A percentile compares a stretch with the other conserved stretches of the same genome.
Evolutionary conservation across 176 grass and related monocot genomes (phyloP).

Genomic region (Chloris gayana): DNA sequence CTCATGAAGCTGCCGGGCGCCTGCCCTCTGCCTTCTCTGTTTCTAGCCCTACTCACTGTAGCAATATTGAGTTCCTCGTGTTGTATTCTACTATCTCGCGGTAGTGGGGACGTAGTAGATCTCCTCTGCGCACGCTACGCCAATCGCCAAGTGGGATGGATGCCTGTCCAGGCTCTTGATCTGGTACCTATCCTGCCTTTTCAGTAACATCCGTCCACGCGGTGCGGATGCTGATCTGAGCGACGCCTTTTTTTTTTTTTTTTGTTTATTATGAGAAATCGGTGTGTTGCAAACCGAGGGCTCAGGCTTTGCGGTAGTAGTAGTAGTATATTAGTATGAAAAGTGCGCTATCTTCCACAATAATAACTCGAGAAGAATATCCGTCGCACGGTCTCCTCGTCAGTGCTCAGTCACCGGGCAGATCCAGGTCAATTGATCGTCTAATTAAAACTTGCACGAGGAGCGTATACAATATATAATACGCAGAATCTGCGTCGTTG

Average conservation of each 20-base stretch:
- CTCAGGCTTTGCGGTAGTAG: not conserved
- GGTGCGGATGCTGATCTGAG: not conserved
- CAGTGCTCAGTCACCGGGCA: not conserved
- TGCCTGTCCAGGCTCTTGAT: not conserved
- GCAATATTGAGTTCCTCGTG: constrained; percentile 4
- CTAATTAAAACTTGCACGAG: not conserved
- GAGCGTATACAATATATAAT: too few species aligned
- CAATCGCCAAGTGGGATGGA: constrained; percentile 23
- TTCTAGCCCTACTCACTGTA: not conserved
- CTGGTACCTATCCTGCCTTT: not conserved
- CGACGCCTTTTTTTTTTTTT: not conserved
- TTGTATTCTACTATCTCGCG: not conserved
- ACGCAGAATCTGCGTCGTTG: not conserved
- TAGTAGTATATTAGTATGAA: not conserved
- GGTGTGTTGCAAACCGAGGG: not conserved
- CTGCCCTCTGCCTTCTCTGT: not conserved
- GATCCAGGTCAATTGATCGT: not conserved
- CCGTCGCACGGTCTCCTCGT: not conserved
- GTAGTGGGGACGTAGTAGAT: not conserved
- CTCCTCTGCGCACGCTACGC: not conserved
- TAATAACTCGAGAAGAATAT: not conserved
- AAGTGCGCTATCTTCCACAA: not conserved
- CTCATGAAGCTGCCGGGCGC: not conserved
- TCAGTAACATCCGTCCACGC: not conserved
- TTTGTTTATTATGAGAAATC: not conserved